A percentile compares a stretch with the other conserved stretches of the same genome.
Conservation (phyloP, 1,139 yeast species). For the Torulaspora pretoriensis region DNA sequence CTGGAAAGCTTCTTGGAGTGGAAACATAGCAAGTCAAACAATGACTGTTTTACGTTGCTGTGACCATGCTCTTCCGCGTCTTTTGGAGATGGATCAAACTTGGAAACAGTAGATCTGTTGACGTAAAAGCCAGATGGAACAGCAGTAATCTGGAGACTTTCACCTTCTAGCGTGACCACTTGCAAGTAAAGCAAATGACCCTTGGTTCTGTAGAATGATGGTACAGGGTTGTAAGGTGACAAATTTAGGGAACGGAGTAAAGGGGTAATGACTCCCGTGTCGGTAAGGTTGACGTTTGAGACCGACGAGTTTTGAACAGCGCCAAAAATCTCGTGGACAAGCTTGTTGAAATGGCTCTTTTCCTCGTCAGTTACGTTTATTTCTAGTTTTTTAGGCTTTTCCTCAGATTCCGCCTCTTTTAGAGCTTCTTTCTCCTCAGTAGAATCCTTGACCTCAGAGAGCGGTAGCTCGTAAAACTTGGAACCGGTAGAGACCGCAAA, state of each 20-base stretch:
- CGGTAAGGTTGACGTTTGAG: constrained; percentile 26
- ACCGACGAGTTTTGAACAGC: constrained; percentile 20
- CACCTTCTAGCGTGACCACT: constrained; percentile 76
- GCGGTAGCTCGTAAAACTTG: constrained; percentile 29
- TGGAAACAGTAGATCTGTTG: constrained; percentile 60
- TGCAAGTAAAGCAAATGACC: constrained; percentile 82
- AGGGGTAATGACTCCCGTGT: constrained; percentile 34
- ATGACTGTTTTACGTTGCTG: constrained; percentile 33
- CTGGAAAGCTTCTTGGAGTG: constrained; percentile 39
- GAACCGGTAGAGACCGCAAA: constrained; percentile 34
- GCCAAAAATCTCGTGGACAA: constrained; percentile 28
- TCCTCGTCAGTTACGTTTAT: constrained; percentile 36
- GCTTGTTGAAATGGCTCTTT: constrained; percentile 29
- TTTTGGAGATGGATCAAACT: constrained; percentile 63
- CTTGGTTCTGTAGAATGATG: constrained; percentile 51
- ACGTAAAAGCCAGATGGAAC: constrained; percentile 74
- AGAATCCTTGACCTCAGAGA: constrained; percentile 22
- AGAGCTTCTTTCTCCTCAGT: constrained; percentile 15
- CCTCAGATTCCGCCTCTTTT: constrained; percentile 18
- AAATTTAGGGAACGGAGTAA: constrained; percentile 51
- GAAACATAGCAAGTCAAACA: constrained; percentile 35
- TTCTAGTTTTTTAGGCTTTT: constrained; percentile 19
- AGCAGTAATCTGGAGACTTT: constrained; percentile 71
- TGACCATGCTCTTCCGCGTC: constrained; percentile 19
- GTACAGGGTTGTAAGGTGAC: constrained; percentile 88